Evolutionary conservation across 179 eudicot species (phyloP).

Genomic region (Actinidia arguta): DNA sequence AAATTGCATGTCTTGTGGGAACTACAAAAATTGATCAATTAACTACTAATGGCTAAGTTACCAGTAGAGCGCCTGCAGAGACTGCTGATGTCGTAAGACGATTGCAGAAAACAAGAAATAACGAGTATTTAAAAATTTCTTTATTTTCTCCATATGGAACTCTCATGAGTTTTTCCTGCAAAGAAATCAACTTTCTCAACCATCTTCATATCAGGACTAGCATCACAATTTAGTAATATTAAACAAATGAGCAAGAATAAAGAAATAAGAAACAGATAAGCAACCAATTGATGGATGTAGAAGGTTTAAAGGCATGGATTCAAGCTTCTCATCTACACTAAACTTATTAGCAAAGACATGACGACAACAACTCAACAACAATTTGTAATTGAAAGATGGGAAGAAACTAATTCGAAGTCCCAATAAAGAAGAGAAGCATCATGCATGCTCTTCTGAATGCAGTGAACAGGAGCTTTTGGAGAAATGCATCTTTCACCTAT

Average conservation of each 20-base stretch:
- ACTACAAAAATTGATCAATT: not conserved
- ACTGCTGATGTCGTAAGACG: constrained; percentile 91
- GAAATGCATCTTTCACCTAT: not conserved
- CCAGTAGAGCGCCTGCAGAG: constrained; percentile 84
- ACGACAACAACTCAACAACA: constrained; percentile 5
- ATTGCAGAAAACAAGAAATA: constrained; percentile 96
- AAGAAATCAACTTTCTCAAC: constrained; percentile 18
- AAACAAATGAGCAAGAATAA: not conserved
- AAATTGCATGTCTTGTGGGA: not conserved
- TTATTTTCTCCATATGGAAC: constrained; percentile 86
- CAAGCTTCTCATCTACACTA: not conserved
- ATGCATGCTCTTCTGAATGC: not conserved
- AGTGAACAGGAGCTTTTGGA: not conserved
- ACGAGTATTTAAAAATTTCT: constrained; percentile 79
- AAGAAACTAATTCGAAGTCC: not conserved
- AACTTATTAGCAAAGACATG: not conserved
- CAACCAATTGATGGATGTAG: not conserved
- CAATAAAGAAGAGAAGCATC: not conserved
- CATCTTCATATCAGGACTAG: not conserved
- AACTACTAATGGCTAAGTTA: constrained; percentile 30
- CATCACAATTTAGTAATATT: not conserved
- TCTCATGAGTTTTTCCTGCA: constrained; percentile 98
- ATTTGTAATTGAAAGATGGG: constrained; percentile 1
- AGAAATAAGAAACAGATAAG: not conserved
- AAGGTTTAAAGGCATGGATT: constrained; percentile 4